Evolutionary conservation across 352 stramenopile genomes (phyloP).

Genomic region (Pythium rhizo-oryzae): DNA sequence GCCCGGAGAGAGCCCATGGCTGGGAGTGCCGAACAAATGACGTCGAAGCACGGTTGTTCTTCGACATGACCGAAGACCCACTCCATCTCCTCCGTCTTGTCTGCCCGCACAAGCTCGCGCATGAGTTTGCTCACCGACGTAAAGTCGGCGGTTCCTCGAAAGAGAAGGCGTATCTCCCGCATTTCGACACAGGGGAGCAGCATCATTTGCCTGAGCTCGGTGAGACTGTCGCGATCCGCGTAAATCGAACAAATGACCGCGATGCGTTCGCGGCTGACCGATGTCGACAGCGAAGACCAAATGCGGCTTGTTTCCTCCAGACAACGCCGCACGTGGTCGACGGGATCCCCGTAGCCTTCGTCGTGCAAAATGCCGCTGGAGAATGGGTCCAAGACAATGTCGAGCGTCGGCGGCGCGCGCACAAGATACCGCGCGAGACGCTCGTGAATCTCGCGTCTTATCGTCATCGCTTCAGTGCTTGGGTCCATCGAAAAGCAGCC

Average conservation of each 20-base stretch:
- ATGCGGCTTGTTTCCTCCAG: background rate
- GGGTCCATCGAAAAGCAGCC: background rate
- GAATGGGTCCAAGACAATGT: background rate
- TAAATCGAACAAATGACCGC: background rate
- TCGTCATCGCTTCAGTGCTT: background rate
- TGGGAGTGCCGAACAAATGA: background rate
- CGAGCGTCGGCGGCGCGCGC: background rate
- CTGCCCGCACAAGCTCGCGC: background rate
- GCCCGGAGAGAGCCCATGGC: background rate
- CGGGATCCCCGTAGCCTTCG: too few relatives aligned
- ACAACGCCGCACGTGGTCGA: background rate
- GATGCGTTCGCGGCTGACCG: background rate
- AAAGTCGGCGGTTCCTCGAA: background rate
- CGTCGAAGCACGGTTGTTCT: background rate
- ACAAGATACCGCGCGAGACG: background rate
- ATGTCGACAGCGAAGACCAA: too few relatives aligned
- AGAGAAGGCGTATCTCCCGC: background rate
- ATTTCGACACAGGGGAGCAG: background rate
- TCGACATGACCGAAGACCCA: background rate
- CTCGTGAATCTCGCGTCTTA: background rate
- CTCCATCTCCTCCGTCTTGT: background rate
- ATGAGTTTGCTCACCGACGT: background rate
- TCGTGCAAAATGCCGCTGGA: background rate
- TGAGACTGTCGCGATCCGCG: too few relatives aligned
- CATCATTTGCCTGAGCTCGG: background rate